A percentile compares a stretch with the other conserved stretches of the same genome.
These are phyloP conservation scores for Pestalotiopsis sp. DNA, from an alignment of 2,329 filamentous ascomycete species.

Conservation along the genomic window DNA sequence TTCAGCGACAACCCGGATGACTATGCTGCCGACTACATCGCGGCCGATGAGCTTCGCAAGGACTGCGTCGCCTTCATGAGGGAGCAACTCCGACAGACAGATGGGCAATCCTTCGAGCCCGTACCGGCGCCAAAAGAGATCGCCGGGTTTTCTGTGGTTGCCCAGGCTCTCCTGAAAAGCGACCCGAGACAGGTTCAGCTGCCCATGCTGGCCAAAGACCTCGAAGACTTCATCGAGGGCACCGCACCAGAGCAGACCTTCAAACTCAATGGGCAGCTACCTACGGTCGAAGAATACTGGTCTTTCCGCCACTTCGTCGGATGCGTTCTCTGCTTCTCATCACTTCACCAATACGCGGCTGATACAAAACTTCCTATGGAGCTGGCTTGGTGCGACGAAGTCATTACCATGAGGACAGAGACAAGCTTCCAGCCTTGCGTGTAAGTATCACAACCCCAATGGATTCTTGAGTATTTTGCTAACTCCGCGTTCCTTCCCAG, in stretches of 20 bases:
- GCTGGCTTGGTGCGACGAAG: conserved; percentile 21
- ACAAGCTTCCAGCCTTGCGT: conserved; percentile 20
- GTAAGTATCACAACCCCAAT: conserved; percentile 13
- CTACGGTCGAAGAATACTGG: conserved; percentile 22
- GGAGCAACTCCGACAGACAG: background rate
- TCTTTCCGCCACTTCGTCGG: conserved; percentile 22
- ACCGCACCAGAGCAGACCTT: conserved; percentile 21
- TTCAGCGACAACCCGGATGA: conserved; percentile 18
- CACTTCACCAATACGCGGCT: conserved; percentile 22
- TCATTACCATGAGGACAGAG: conserved; percentile 18
- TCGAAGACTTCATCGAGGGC: conserved; percentile 23
- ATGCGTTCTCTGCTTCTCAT: conserved; percentile 19
- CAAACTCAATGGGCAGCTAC: conserved; percentile 18
- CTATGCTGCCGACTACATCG: conserved; percentile 21
- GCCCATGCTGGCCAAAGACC: conserved; percentile 14
- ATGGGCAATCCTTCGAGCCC: background rate
- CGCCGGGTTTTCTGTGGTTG: conserved; percentile 17
- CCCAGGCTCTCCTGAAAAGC: conserved; percentile 12
- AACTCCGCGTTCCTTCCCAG: background rate
- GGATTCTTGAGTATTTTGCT: background rate
- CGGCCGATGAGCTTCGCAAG: conserved; percentile 19
- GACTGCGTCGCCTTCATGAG: conserved; percentile 17
- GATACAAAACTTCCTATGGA: conserved; percentile 16
- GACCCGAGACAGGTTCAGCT: conserved; percentile 16
- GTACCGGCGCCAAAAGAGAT: conserved; percentile 16